phyloP scores from a whole-genome alignment of 2,329 filamentous ascomycete genomes.

The Aspergillus sp. region DNA sequence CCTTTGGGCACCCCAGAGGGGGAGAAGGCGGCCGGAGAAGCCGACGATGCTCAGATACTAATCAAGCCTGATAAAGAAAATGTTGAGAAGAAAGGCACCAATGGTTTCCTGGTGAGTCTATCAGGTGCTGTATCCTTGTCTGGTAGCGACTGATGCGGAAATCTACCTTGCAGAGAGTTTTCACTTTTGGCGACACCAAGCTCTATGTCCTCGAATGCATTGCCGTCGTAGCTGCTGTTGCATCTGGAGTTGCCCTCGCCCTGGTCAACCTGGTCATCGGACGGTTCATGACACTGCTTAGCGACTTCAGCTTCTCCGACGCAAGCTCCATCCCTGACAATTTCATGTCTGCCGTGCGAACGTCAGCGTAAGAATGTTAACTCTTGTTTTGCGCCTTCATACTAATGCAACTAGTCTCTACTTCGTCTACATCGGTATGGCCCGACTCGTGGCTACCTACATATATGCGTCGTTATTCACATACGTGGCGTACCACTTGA shows the following conservation, averaged over 20 bases:
- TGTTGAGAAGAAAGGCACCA: background rate
- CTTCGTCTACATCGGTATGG: constrained; percentile 82
- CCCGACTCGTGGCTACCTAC: constrained; percentile 74
- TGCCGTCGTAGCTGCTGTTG: constrained; percentile 16
- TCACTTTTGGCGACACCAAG: constrained; percentile 1
- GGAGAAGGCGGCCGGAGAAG: background rate
- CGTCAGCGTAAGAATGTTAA: constrained; percentile 10
- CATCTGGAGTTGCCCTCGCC: constrained; percentile 28
- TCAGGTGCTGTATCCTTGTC: no score
- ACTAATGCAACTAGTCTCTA: constrained; percentile 54
- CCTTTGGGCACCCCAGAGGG: background rate
- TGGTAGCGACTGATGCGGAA: background rate
- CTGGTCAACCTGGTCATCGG: constrained; percentile 42
- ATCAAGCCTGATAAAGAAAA: background rate
- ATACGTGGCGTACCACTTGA: constrained; percentile 77
- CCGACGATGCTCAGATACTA: background rate
- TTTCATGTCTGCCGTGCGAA: constrained; percentile 17
- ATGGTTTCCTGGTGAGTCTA: background rate
- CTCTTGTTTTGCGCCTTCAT: constrained; percentile 4
- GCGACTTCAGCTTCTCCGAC: constrained; percentile 18
- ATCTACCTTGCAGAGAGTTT: background rate
- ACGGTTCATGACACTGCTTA: constrained; percentile 27
- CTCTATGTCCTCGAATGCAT: constrained; percentile 2
- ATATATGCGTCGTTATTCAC: constrained; percentile 85
- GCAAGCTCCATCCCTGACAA: constrained; percentile 13